These are phyloP conservation scores for Starmerella bombicola DNA, from an alignment of 805 yeast species.

Conservation along the genomic window DNA sequence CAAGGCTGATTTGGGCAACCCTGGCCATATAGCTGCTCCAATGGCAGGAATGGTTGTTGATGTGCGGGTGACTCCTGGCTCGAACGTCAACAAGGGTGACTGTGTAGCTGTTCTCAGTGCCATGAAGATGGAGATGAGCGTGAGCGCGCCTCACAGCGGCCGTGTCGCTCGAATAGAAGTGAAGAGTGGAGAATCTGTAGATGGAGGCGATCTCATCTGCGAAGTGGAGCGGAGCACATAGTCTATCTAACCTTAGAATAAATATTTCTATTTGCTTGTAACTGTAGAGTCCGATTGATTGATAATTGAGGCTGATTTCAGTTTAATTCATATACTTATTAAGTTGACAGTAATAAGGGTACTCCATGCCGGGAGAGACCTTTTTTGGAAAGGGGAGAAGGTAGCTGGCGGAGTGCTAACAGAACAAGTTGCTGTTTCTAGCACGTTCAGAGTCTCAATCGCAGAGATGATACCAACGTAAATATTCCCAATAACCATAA, in stretches of 20 bases:
- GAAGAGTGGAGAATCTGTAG: conserved; percentile 89
- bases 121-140: conserved; percentile 99
- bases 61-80: conserved; percentile 77
- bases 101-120: conserved; percentile 89
- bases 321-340: too few relatives aligned
- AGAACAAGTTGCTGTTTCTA: too few relatives aligned
- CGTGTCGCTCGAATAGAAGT: conserved; percentile 62
- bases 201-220: conserved; percentile 79
- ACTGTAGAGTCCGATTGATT: not conserved
- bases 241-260: too few relatives aligned
- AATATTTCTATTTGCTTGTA: too few relatives aligned
- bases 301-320: not conserved
- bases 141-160: conserved; percentile 83
- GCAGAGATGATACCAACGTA: too few relatives aligned
- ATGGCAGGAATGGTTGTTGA: conserved; percentile 98
- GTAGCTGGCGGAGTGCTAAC: too few relatives aligned
- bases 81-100: conserved; percentile 90
- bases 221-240: conserved; percentile 35
- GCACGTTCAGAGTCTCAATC: too few relatives aligned
- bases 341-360: not conserved
- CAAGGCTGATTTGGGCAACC: conserved; percentile 78
- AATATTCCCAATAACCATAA: too few relatives aligned
- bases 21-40: conserved; percentile 93
- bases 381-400: too few relatives aligned
- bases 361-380: too few relatives aligned